Percentiles rank a stretch among this genome's conserved stretches.
phyloP scores from a whole-genome alignment of 75 land plant genomes.

The Sequoia sempervirens region DNA sequence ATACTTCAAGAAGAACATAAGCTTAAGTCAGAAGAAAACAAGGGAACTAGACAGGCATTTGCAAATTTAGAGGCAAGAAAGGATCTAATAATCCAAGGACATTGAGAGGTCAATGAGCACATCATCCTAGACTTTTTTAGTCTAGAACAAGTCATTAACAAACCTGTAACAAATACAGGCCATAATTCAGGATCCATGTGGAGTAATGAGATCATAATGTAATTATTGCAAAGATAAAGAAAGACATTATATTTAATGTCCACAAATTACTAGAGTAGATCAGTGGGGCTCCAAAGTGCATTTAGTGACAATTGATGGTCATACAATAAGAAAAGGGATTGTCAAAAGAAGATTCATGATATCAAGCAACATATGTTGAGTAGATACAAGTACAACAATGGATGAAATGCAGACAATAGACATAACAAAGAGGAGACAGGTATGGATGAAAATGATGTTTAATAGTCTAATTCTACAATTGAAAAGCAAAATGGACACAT shows the following conservation, averaged over 20 bases:
- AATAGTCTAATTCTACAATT: no score
- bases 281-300: background rate
- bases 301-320: background rate
- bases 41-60: background rate
- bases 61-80: background rate
- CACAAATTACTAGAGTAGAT: background rate
- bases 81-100: background rate
- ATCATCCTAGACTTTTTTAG: no score
- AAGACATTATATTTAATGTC: background rate
- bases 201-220: background rate
- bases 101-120: background rate
- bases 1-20: background rate
- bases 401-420: background rate
- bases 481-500: no score
- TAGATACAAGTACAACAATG: background rate
- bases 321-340: background rate
- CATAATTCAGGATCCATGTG: background rate
- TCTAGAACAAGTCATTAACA: background rate
- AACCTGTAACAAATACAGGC: background rate
- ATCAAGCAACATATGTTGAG: background rate
- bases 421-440: background rate
- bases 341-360: background rate
- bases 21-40: background rate
- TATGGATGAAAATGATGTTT: no score
- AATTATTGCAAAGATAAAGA: background rate